phyloP scores from a whole-genome alignment of 768 basidiomycete species.

The Fistulinella prunicolor region DNA sequence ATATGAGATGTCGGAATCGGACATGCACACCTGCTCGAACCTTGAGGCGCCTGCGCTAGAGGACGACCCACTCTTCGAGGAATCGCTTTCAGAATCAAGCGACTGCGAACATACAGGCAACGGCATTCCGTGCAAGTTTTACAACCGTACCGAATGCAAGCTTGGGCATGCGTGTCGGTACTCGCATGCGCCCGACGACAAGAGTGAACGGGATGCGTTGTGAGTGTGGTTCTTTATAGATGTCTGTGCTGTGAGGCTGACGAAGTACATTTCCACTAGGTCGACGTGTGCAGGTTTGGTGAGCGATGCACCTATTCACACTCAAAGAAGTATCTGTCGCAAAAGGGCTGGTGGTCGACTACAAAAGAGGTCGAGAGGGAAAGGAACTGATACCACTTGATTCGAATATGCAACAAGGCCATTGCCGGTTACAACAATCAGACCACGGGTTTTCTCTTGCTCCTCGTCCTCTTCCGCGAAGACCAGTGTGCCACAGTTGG shows the following conservation, averaged over 20 bases:
- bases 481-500: too few species aligned
- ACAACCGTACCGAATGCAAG: conserved; percentile 50
- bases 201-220: conserved; percentile 52
- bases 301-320: conserved; percentile 47
- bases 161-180: conserved; percentile 40
- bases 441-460: too few species aligned
- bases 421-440: not conserved
- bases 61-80: conserved; percentile 34
- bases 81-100: conserved; percentile 47
- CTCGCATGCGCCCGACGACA: conserved; percentile 52
- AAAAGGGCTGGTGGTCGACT: conserved; percentile 44
- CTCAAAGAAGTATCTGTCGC: conserved; percentile 40
- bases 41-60: conserved; percentile 12
- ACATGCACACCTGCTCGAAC: not conserved
- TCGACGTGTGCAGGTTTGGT: conserved; percentile 38
- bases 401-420: conserved; percentile 1
- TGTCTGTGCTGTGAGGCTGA: not conserved
- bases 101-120: conserved; percentile 51
- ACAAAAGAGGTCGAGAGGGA: not conserved
- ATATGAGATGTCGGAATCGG: not conserved
- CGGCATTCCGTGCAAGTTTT: conserved; percentile 48
- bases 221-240: conserved; percentile 29
- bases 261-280: too few species aligned
- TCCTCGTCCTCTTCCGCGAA: too few species aligned
- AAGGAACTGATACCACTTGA: not conserved